Evolutionary conservation across 768 basidiomycete genomes (phyloP), one percentile per base, ranked within the genome.

Genomic region (Austroboletus eburneus): DNA sequence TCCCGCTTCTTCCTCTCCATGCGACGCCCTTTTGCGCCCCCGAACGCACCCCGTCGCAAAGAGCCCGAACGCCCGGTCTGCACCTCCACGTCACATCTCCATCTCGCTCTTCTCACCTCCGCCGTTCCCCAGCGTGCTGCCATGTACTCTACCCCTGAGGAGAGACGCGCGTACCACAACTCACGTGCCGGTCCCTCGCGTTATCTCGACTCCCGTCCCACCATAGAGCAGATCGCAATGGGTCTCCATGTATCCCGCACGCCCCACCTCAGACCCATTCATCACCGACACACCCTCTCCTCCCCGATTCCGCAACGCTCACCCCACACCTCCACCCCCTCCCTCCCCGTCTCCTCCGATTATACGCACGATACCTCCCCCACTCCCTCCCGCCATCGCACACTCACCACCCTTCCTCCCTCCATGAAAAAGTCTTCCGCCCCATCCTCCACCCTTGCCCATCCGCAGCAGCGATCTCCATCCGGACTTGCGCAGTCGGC

Each of bases 161-260:
- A 74, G 53, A 63, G 68, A 46, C 56, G 56, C 48, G 38, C 63
- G 20, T 40, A 57, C 49, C 49, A 57, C 4, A 54, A 57, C 23
- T 62, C 72, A 48, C 70, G 64, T 52, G 63, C 67, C 42, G 48
- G 71, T 36, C 66, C 57, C 48, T 59, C 72, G 42, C 74, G 68
- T 49, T 57, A 68, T 49, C 61, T 60, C 39, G 70, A 74, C 50
- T 63, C 74, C 23, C 79, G 76, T 14, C 85, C 85, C 2, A 83
- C 80, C 39, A 74, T 86, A 33, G 80, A 84, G 57, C 85, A 88
- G 66, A 88, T 88, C 50, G 81, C 83, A 13, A 87, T 88, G 85
- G 86, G 86, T 17, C 72, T 88, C 20, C 86, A 88, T 63, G 69
- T 84, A 24, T 87, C 86, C 6, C 79, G 83, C 30, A 88, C 86